Conservation (phyloP, 352 stramenopile species). For the Phytophthora uliginosa region DNA sequence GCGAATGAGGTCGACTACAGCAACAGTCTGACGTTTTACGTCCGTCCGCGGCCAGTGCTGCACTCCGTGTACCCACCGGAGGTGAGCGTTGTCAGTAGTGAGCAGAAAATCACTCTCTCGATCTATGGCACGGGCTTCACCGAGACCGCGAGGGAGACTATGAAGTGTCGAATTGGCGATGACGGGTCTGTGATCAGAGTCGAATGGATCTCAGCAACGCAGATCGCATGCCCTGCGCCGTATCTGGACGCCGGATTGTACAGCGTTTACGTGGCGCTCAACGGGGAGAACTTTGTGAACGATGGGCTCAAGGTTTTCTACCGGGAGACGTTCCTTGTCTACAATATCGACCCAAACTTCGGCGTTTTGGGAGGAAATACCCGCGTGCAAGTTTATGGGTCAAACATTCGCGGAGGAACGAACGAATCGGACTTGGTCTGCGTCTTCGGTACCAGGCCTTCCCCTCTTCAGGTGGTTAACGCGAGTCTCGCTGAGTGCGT, state of each 20-base stretch:
- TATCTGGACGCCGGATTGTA: slow-evolving; percentile 51
- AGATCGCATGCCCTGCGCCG: slow-evolving; percentile 43
- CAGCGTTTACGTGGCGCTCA: slow-evolving; percentile 54
- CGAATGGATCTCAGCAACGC: slow-evolving; percentile 41
- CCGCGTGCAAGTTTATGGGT: slow-evolving; percentile 36
- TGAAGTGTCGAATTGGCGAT: slow-evolving; percentile 46
- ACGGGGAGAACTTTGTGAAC: slow-evolving; percentile 54
- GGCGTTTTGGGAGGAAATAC: slow-evolving; percentile 58
- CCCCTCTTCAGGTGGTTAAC: slow-evolving; percentile 32
- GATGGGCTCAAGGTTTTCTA: slow-evolving; percentile 53
- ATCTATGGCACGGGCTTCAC: slow-evolving; percentile 44
- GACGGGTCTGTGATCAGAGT: slow-evolving; percentile 1
- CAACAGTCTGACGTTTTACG: slow-evolving; percentile 45
- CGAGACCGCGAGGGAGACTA: slow-evolving; percentile 29
- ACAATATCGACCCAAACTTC: slow-evolving; percentile 49
- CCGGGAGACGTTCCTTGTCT: slow-evolving; percentile 44
- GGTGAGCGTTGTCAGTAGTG: slow-evolving; percentile 6
- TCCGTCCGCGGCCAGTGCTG: slow-evolving; percentile 27
- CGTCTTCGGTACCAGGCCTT: slow-evolving; percentile 37
- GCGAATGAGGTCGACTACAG: slow-evolving; percentile 46
- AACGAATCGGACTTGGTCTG: slow-evolving; percentile 38
- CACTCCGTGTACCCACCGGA: slow-evolving; percentile 40
- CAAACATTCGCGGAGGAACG: slow-evolving; percentile 30
- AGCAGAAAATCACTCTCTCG: slow-evolving; percentile 12
- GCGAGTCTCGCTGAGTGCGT: slow-evolving; percentile 34